Conservation (phyloP, 169 alveolate genomes). For the Plasmodium vivax region DNA sequence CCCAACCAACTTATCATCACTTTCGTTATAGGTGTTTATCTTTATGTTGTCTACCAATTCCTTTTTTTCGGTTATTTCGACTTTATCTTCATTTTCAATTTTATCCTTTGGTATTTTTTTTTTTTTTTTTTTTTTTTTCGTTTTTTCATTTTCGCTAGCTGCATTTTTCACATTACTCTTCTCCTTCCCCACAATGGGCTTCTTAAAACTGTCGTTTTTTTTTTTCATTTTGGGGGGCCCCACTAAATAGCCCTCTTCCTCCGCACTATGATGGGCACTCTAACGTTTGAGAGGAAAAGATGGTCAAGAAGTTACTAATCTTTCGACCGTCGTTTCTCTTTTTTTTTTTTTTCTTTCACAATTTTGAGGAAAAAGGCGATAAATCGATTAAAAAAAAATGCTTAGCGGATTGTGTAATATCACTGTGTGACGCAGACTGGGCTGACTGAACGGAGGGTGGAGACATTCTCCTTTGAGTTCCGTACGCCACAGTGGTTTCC, state of each 20-base stretch:
- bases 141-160: constrained; percentile 14
- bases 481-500: neutral
- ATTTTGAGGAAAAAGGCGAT: neutral
- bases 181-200: neutral
- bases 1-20: constrained; percentile 41
- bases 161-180: neutral
- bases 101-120: constrained; percentile 74
- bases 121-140: constrained; percentile 28
- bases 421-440: neutral
- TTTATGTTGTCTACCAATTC: constrained; percentile 77
- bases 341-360: neutral
- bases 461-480: neutral
- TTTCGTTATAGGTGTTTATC: constrained; percentile 76
- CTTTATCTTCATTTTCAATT: constrained; percentile 79
- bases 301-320: neutral
- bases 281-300: neutral
- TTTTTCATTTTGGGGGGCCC: neutral
- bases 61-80: constrained; percentile 75
- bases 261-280: neutral
- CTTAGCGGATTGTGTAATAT: neutral
- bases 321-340: neutral
- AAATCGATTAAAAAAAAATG: neutral
- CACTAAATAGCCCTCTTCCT: neutral
- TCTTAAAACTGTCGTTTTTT: constrained; percentile 14
- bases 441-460: neutral